Percentiles rank a stretch among this genome's conserved stretches.
Evolutionary conservation across 495 filamentous ascomycete species (phyloP).

Genomic region (Penicillium herquei): DNA sequence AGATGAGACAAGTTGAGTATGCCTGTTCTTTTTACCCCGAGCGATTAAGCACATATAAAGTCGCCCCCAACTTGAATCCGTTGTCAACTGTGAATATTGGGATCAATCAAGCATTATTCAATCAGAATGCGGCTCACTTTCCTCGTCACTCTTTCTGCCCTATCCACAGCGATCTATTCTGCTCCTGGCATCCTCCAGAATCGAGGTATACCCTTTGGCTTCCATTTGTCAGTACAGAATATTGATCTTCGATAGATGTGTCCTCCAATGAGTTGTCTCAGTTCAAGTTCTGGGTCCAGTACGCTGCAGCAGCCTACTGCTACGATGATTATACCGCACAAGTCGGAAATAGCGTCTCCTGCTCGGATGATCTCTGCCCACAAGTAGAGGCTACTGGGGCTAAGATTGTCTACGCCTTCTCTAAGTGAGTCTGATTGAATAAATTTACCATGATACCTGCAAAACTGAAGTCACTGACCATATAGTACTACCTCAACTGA

Average conservation of each 20-base stretch:
- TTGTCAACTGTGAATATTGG: too few species aligned
- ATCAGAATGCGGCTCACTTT: constrained; percentile 1
- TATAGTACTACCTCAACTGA: constrained; percentile 55
- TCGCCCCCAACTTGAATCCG: too few species aligned
- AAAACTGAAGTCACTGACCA: constrained; percentile 2
- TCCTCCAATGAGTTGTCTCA: constrained; percentile 39
- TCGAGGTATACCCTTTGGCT: constrained; percentile 16
- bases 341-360: constrained; percentile 50
- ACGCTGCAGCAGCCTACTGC: constrained; percentile 65
- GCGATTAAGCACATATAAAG: too few species aligned
- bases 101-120: background rate
- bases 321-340: constrained; percentile 42
- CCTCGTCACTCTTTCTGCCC: constrained; percentile 13
- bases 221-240: background rate
- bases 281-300: constrained; percentile 66
- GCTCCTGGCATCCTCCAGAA: constrained; percentile 10
- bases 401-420: constrained; percentile 54
- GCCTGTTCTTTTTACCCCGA: too few species aligned
- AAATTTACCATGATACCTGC: background rate
- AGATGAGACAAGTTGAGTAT: too few species aligned
- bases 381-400: constrained; percentile 52
- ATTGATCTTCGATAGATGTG: constrained; percentile 21
- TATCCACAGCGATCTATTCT: constrained; percentile 12
- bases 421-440: constrained; percentile 46
- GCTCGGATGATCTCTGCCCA: constrained; percentile 54